These are phyloP conservation scores for Geotrichum candidum DNA, from an alignment of 1,139 yeast genomes.

Conservation along the genomic window DNA sequence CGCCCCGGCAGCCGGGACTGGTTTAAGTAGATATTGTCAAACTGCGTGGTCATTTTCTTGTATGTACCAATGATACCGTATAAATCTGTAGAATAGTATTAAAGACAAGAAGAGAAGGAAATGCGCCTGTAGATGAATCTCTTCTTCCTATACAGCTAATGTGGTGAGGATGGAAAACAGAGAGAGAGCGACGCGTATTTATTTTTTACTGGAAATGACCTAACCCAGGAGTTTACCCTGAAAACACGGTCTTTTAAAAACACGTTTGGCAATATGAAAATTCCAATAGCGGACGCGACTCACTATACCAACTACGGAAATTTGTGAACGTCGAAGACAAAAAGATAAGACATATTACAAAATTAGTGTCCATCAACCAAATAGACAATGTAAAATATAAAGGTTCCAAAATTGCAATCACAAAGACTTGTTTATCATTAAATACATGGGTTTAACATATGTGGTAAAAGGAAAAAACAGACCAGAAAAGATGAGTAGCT, in stretches of 20 bases:
- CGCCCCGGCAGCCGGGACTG: slow-evolving; percentile 81
- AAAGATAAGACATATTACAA: no score
- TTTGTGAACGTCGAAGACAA: no score
- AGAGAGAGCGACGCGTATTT: neutral
- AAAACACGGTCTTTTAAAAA: neutral
- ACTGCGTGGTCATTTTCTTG: slow-evolving; percentile 42
- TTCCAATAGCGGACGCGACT: neutral
- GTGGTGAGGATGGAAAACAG: neutral
- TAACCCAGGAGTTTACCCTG: neutral
- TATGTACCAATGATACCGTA: neutral
- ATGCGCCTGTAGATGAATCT: neutral
- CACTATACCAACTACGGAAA: neutral
- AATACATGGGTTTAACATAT: neutral
- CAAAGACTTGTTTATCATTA: neutral
- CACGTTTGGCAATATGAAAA: neutral
- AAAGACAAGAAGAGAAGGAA: neutral
- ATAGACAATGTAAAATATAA: no score
- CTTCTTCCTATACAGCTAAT: neutral
- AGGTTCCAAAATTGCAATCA: neutral
- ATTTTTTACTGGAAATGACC: neutral
- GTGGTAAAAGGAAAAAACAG: neutral
- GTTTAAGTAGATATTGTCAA: slow-evolving; percentile 81
- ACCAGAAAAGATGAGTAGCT: neutral
- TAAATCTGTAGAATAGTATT: neutral
- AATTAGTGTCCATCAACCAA: no score